Evolutionary conservation across 495 filamentous ascomycete genomes (phyloP), one percentile per base, ranked within the genome.

Genomic region (Aspergillus nanangensis): DNA sequence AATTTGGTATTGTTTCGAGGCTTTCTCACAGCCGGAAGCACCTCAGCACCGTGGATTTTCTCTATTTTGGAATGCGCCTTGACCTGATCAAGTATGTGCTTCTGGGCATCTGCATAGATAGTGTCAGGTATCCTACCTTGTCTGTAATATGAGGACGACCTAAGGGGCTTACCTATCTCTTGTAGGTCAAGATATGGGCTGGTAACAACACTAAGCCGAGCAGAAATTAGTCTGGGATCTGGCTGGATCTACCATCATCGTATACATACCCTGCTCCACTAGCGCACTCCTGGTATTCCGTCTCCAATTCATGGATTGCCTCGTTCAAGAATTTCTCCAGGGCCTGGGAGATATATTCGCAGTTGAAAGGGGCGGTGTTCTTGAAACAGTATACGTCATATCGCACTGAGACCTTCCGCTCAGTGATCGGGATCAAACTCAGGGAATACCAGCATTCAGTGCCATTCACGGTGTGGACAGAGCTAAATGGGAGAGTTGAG

Each of bases 61-160:
- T 70, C 66, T n/a, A 63, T 20, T 32, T 53, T 70, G 19, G 37
- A 18, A 31, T 70, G 66, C n/a, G 58, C 51, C 39, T 62, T 44
- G 2, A 70, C 27, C 0, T 37, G 45, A 14, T 50, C 10, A 20
- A 67, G 35, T 20, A 67, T 55, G 17, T 22, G 22, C 18, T 23
- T 34, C 25, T 47, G 50, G 2, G 31, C 34, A 15, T 44, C 44
- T 48, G 20, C n/a, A 18, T 19, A 25, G 7, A 23, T n/a, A n/a
- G n/a, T n/a, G n/a, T n/a, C n/a, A n/a, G n/a, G n/a, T n/a, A n/a
- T n/a, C n/a, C n/a, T n/a, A n/a, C n/a, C n/a, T n/a, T n/a, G n/a
- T 18, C n/a, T 9, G 33, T 36, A 5, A 18, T 3, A 38, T 18
- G 36, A 21, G 10, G 36, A 38, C 11, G 10, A 21, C 20, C 3